Percentiles rank a stretch among this genome's conserved stretches.
Evolutionary conservation across 2,329 filamentous ascomycete species (phyloP).

Genomic region (Arthrobotrys sphaeroides): DNA sequence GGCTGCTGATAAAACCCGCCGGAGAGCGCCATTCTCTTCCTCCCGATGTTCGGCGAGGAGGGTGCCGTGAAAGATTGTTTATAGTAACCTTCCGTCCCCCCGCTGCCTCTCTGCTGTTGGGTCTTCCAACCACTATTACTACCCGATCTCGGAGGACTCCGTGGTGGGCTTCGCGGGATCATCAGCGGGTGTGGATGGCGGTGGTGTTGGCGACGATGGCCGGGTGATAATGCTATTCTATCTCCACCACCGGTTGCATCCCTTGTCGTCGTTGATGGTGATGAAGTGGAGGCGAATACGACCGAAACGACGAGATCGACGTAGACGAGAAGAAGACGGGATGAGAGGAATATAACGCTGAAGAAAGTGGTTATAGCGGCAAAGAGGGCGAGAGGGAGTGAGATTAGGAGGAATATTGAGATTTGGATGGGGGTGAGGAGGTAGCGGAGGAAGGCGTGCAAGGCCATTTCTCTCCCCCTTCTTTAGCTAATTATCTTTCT

Average conservation of each 20-base stretch:
- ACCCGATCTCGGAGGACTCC: constrained; percentile 17
- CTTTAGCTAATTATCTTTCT: background rate
- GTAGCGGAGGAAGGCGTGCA: constrained; percentile 34
- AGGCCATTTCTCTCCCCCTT: constrained; percentile 41
- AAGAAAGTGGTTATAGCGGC: constrained; percentile 49
- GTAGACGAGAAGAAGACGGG: constrained; percentile 48
- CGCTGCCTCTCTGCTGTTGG: background rate
- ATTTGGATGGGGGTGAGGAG: constrained; percentile 49
- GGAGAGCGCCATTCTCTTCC: constrained; percentile 25
- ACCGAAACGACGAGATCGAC: constrained; percentile 41
- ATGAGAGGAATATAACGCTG: constrained; percentile 51
- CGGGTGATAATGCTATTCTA: background rate
- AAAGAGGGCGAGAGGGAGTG: constrained; percentile 47
- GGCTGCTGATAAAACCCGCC: constrained; percentile 3
- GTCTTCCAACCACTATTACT: background rate
- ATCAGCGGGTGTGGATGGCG: constrained; percentile 9
- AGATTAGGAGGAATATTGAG: constrained; percentile 48
- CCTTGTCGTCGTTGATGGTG: background rate
- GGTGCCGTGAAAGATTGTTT: constrained; percentile 41
- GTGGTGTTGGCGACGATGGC: too few relatives aligned
- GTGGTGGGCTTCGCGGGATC: constrained; percentile 32
- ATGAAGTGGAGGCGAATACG: constrained; percentile 7
- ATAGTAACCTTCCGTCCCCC: background rate
- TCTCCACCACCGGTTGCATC: background rate
- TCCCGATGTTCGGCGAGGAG: constrained; percentile 49